Conservation (phyloP, 2,329 filamentous ascomycete species). For the Phaeosphaeriaceae sp. region DNA sequence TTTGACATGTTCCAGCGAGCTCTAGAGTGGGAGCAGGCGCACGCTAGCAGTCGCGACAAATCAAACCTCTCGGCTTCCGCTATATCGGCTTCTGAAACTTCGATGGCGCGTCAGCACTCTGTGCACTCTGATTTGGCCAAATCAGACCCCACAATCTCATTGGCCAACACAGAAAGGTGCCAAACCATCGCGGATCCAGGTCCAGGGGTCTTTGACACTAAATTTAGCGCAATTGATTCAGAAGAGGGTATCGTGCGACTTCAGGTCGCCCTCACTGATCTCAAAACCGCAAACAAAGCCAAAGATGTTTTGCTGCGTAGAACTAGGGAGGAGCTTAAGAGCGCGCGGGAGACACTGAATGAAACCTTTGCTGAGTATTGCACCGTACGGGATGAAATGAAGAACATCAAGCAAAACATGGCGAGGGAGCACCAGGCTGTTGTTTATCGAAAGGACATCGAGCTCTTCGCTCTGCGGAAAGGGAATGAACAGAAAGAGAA, state of each 20-base stretch:
- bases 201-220: conserved; percentile 13
- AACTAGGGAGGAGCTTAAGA: conserved; percentile 34
- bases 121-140: conserved; percentile 17
- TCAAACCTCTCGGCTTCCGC: conserved; percentile 16
- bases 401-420: conserved; percentile 37
- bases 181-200: neutral
- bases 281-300: conserved; percentile 33
- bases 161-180: conserved; percentile 1
- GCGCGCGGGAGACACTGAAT: conserved; percentile 36
- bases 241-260: conserved; percentile 42
- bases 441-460: conserved; percentile 46
- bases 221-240: conserved; percentile 13
- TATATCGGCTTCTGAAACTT: conserved; percentile 36
- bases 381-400: conserved; percentile 38
- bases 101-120: conserved; percentile 23
- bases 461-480: conserved; percentile 46
- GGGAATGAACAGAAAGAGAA: conserved; percentile 45
- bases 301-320: conserved; percentile 35
- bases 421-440: conserved; percentile 42
- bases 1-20: conserved; percentile 39
- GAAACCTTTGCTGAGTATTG: conserved; percentile 40
- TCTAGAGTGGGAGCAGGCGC: conserved; percentile 11
- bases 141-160: conserved; percentile 16
- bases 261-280: conserved; percentile 30
- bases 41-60: conserved; percentile 22